A percentile compares a stretch with the other conserved stretches of the same genome.
phyloP scores from a whole-genome alignment of 2,329 filamentous ascomycete species.

The Coleophoma eucalyptorum region DNA sequence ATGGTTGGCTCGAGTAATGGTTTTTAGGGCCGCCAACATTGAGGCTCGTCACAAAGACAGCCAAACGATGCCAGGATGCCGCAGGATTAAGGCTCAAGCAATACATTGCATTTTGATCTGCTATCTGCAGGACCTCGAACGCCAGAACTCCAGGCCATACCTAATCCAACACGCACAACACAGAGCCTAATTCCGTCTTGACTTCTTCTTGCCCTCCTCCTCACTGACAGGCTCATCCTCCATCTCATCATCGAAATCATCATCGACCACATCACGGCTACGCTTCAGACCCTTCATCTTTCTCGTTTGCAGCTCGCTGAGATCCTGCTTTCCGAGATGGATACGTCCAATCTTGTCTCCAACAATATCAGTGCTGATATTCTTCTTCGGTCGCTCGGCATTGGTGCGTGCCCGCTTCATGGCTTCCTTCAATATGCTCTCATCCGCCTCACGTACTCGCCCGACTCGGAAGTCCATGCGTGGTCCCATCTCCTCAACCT shows the following conservation, averaged over 20 bases:
- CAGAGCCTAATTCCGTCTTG: constrained; percentile 18
- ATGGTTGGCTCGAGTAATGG: no score
- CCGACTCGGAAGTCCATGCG: constrained; percentile 89
- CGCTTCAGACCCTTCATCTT: constrained; percentile 99
- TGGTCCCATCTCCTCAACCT: constrained; percentile 93
- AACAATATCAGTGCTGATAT: constrained; percentile 84
- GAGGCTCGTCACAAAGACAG: no score
- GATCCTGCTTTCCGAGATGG: constrained; percentile 86
- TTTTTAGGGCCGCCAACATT: no score
- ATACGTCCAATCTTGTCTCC: constrained; percentile 96
- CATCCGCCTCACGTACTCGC: constrained; percentile 73
- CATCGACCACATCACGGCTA: constrained; percentile 58
- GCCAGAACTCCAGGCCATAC: constrained; percentile 10
- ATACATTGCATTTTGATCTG: constrained; percentile 1
- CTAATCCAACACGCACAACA: neutral
- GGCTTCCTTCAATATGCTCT: constrained; percentile 80
- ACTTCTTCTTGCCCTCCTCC: constrained; percentile 24
- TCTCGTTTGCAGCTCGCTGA: constrained; percentile 82
- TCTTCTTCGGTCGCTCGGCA: constrained; percentile 89
- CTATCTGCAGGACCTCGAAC: constrained; percentile 15
- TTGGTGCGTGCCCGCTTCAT: constrained; percentile 77
- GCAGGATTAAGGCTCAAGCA: no score
- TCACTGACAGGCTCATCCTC: constrained; percentile 42
- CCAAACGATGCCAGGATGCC: no score
- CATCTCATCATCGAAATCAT: constrained; percentile 44